Conservation (phyloP, 1,139 yeast genomes). For the Taiozyma sp. region DNA sequence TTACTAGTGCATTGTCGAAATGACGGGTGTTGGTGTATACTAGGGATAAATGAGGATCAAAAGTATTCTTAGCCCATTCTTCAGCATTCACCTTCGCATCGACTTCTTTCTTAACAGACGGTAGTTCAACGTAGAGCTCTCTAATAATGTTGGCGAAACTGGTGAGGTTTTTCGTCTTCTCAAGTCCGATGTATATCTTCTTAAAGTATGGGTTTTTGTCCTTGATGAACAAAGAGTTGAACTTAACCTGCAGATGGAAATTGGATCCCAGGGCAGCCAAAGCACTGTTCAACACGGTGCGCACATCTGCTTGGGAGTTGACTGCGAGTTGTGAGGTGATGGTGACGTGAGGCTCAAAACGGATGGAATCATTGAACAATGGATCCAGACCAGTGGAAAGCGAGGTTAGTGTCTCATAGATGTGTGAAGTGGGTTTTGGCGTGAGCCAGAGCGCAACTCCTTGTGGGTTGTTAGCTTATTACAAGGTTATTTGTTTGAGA, state of each 20-base stretch:
- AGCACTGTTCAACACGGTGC: slow-evolving; percentile 58
- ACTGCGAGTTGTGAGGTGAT: slow-evolving; percentile 57
- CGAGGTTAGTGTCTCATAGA: slow-evolving; percentile 54
- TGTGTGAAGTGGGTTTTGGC: slow-evolving; percentile 53
- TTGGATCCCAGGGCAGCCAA: slow-evolving; percentile 54
- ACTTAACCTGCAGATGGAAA: slow-evolving; percentile 9
- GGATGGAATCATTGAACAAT: slow-evolving; percentile 63
- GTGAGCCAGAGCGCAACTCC: slow-evolving; percentile 71
- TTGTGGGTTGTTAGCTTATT: slow-evolving; percentile 8
- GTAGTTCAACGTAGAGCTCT: slow-evolving; percentile 54
- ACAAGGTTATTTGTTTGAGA: background rate
- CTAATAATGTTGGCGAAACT: slow-evolving; percentile 68
- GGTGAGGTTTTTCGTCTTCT: slow-evolving; percentile 50
- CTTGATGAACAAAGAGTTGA: slow-evolving; percentile 20
- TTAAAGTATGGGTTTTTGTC: slow-evolving; percentile 48
- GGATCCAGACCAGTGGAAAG: slow-evolving; percentile 64
- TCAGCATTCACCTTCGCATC: slow-evolving; percentile 28
- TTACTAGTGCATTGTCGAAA: slow-evolving; percentile 63
- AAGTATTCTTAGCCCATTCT: slow-evolving; percentile 55
- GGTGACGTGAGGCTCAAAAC: slow-evolving; percentile 75
- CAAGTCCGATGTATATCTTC: slow-evolving; percentile 59
- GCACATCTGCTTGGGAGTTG: slow-evolving; percentile 50
- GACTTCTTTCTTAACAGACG: slow-evolving; percentile 22
- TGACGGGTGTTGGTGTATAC: slow-evolving; percentile 67
- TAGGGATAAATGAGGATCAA: slow-evolving; percentile 70